Base-by-base conservation (phyloP, 768 basidiomycete species). In the Hirschioporus abietinus region DNA sequence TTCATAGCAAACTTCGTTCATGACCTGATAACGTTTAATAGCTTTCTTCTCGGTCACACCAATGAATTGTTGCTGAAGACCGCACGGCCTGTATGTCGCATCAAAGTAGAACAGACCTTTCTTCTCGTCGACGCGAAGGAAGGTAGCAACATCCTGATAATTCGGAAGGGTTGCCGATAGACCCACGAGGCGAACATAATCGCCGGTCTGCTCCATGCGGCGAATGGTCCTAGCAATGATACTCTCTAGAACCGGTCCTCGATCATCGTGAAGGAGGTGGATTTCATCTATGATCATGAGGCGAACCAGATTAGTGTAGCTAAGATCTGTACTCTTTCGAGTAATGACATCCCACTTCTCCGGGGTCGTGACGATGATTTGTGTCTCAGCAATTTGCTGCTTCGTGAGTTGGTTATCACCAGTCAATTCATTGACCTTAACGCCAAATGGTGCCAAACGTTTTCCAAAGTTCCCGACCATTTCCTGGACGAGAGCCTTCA, bases 341-440 rank as follows among this genome's bases (percentile, higher is more conserved):
- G 96, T 99, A 75, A 99, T 96, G 73, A 99, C 97, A 71, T 99
- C 96, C 94, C 95, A 99, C 76, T 99, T 99, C 79, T 99, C 97
- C 0, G 96, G 97, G 0, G 97, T 99, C 0, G 96, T 97, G 69
- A 99, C 95, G 76, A 99, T 98, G 73, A 99, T 93, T 74, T 99
- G 96, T 0, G 96, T 97, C 73, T 96, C 95, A 9, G 95, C 79
- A 65, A 99, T 98, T 76, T 99, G 96, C 68, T 93, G 89, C 76
- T 99, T 99, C 65, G 96, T 99, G 86, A 99, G 92, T 82, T 98
- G 96, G 27, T 93, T 86, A 76, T 99, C 97, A 26, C 97, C 97
- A 0, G 97, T 99, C 65, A 99, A 84, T 76, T 99, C 97, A 30
- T 93, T 93, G 61, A 99, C 92, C 67, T 87, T 90, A 78, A 99